phyloP scores from a whole-genome alignment of 2,329 filamentous ascomycete genomes.

The Aspergillus ustus region DNA sequence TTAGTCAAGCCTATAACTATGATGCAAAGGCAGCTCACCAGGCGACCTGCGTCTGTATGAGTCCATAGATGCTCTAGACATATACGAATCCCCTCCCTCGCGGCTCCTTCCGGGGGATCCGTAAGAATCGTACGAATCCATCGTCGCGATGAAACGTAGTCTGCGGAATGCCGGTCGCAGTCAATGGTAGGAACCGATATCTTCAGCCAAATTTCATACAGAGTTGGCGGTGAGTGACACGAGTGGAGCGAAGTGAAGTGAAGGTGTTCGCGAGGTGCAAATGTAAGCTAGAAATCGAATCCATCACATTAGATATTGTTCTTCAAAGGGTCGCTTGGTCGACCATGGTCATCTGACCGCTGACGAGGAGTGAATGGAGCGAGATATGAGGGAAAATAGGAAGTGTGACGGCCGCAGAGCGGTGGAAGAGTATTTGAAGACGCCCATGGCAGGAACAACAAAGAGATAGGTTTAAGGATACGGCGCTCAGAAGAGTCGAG shows the following conservation, averaged over 20 bases:
- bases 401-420: conserved; percentile 24
- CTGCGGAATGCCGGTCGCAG: background rate
- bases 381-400: conserved; percentile 28
- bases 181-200: background rate
- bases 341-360: conserved; percentile 26
- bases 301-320: conserved; percentile 43
- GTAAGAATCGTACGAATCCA: conserved; percentile 55
- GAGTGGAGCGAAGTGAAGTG: background rate
- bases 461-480: conserved; percentile 23
- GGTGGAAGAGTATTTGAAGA: conserved; percentile 21
- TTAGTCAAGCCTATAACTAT: background rate
- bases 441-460: conserved; percentile 6
- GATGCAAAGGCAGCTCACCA: conserved; percentile 38
- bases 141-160: conserved; percentile 22
- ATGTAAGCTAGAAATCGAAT: conserved; percentile 42
- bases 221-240: conserved; percentile 2
- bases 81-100: conserved; percentile 46
- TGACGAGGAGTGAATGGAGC: conserved; percentile 31
- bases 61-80: conserved; percentile 40
- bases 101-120: conserved; percentile 50
- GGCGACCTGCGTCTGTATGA: conserved; percentile 53
- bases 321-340: conserved; percentile 27
- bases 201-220: background rate
- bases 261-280: conserved; percentile 10
- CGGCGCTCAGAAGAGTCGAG: conserved; percentile 23